Conservation (phyloP, 129 eudicot species). For the Flaveria linearis region DNA sequence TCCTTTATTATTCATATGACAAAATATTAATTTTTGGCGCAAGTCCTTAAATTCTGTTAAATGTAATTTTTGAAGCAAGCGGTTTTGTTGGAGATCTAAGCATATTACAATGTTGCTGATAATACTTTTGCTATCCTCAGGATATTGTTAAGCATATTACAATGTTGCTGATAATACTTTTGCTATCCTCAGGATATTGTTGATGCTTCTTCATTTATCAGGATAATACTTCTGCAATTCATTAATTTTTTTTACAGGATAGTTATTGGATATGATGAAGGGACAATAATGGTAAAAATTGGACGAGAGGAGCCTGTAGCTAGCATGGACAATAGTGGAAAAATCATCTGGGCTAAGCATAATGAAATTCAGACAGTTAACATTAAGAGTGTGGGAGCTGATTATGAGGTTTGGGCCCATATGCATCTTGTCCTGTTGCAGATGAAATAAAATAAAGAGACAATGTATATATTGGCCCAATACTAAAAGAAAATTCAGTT, state of each 20-base stretch:
- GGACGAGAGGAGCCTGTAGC: conserved; percentile 93
- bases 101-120: conserved; percentile 12
- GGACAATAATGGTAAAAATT: conserved; percentile 84
- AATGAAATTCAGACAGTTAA: conserved; percentile 89
- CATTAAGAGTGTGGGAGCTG: conserved; percentile 75
- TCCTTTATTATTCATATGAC: background rate
- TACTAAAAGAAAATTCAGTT: no score
- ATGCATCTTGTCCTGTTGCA: conserved; percentile 13
- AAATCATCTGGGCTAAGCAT: conserved; percentile 90
- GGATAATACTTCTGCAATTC: conserved; percentile 2
- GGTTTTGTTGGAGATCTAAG: conserved; percentile 9
- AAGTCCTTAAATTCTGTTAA: conserved; percentile 1
- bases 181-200: background rate
- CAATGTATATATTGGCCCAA: no score
- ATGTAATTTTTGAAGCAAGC: background rate
- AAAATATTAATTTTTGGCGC: background rate
- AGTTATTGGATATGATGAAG: conserved; percentile 91
- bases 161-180: conserved; percentile 5
- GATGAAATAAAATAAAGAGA: background rate
- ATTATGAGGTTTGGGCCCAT: conserved; percentile 60
- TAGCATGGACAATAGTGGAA: conserved; percentile 90
- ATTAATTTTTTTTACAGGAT: conserved; percentile 47
- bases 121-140: conserved; percentile 1
- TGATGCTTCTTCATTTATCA: conserved; percentile 13
- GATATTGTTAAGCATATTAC: conserved; percentile 8